phyloP scores from a whole-genome alignment of 2,329 filamentous ascomycete genomes.

The Venturia oleaginea region DNA sequence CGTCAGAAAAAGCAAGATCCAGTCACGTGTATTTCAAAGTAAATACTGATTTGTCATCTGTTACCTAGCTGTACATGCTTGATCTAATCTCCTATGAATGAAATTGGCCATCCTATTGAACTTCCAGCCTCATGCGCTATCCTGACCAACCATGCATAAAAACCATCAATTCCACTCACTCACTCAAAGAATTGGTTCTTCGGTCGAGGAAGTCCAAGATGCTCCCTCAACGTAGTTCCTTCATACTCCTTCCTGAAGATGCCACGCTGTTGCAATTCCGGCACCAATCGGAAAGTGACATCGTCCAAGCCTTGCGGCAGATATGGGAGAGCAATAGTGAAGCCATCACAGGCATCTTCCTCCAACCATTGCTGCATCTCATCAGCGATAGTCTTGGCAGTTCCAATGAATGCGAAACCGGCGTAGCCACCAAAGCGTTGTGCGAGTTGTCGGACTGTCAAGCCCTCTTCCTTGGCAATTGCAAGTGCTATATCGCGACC shows the following conservation, averaged over 20 bases:
- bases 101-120: neutral
- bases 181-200: conserved; percentile 28
- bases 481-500: conserved; percentile 36
- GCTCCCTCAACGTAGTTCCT: conserved; percentile 44
- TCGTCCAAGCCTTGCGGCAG: conserved; percentile 46
- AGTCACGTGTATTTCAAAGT: neutral
- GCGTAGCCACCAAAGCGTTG: conserved; percentile 42
- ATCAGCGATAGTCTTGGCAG: conserved; percentile 40
- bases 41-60: no score
- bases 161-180: neutral
- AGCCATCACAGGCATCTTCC: conserved; percentile 42
- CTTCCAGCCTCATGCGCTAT: neutral
- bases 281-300: conserved; percentile 51
- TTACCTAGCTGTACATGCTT: neutral
- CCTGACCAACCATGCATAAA: neutral
- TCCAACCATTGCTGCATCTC: conserved; percentile 40
- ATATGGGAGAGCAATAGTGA: conserved; percentile 43
- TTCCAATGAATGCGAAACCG: conserved; percentile 44
- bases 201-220: conserved; percentile 44
- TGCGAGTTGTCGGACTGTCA: conserved; percentile 45
- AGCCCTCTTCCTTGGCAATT: conserved; percentile 35
- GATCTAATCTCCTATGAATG: neutral
- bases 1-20: neutral
- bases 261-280: conserved; percentile 48
- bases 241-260: conserved; percentile 41